Percentiles rank a stretch among this genome's conserved stretches.
Evolutionary conservation across 495 filamentous ascomycete genomes (phyloP).

Genomic region (Xylaria grammica): DNA sequence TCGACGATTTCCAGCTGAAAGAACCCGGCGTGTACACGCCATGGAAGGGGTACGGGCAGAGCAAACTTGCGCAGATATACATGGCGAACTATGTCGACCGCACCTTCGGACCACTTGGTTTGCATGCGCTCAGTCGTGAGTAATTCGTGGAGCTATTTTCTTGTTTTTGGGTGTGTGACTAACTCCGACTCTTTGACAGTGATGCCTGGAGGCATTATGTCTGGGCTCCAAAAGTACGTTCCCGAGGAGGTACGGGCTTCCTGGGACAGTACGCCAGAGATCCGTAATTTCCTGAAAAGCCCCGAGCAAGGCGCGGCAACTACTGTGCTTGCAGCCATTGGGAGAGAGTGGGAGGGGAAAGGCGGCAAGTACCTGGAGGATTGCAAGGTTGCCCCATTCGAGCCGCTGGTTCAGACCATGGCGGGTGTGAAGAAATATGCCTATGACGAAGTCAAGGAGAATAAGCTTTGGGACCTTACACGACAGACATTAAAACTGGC

Average conservation of each 20-base stretch:
- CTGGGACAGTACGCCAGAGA: constrained; percentile 17
- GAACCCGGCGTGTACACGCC: constrained; percentile 41
- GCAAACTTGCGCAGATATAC: constrained; percentile 50
- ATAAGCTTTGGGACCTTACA: constrained; percentile 24
- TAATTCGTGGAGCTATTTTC: neutral
- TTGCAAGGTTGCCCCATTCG: constrained; percentile 24
- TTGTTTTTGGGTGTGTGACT: neutral
- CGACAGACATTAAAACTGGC: constrained; percentile 14
- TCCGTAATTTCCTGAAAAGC: constrained; percentile 39
- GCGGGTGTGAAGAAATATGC: constrained; percentile 8
- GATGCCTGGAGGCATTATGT: constrained; percentile 47
- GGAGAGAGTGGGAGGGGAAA: constrained; percentile 38
- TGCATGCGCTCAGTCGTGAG: constrained; percentile 40
- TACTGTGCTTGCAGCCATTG: constrained; percentile 48
- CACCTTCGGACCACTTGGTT: constrained; percentile 40
- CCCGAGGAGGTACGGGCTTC: constrained; percentile 33
- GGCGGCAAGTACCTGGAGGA: constrained; percentile 52
- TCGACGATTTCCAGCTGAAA: constrained; percentile 28
- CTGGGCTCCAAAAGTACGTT: constrained; percentile 24
- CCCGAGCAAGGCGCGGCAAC: constrained; percentile 55
- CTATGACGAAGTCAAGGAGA: constrained; percentile 24
- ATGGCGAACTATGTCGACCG: constrained; percentile 52
- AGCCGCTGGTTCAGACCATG: neutral
- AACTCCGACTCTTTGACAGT: constrained; percentile 20
- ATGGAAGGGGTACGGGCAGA: constrained; percentile 43